Evolutionary conservation across 176 grass and related monocot genomes (phyloP), one percentile per base, ranked within the genome.

Genomic region (Zizania latifolia): DNA sequence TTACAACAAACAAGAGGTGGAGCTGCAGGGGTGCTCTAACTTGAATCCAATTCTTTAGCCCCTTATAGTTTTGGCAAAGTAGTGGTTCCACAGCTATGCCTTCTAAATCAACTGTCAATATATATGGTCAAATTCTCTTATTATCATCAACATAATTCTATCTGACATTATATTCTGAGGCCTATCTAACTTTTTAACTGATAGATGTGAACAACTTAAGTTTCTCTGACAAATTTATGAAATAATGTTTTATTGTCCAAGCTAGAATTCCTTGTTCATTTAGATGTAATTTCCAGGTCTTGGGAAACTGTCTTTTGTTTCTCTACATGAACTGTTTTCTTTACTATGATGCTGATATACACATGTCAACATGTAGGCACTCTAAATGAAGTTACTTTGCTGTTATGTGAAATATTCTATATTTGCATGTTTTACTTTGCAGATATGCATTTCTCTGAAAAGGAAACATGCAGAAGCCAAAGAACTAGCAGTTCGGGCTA

Each of bases 381-480:
- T 78, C 24, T 65, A 15, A 38, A 17, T 62, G 74, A 74, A 44
- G 28, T 58, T 65, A 27, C 58, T 5, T 62, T 53, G 33, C 24
- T 30, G 22, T 16, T 29, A 4, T 33, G 38, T 41, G n/a, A 57
- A 40, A 43, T 51, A 51, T 59, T 57, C 37, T 89, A 12, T 59
- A 51, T 44, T 65, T 77, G 22, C 27, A 63, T 75, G n/a, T 76
- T 17, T 70, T 62, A 72, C 43, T 71, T 33, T 89, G 63, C 88
- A 98, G 94, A 87, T 98, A 78, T 85, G 84, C 81, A 92, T 74
- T 79, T 83, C 93, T 63, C 72, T 98, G 46, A 94, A 86, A 87
- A 94, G 86, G 81, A 92, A 98, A 80, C 86, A 89, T 38, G 82
- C 73, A 46, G 91, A 98, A 89, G 91, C 94, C 70, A 94, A 98